phyloP scores from a whole-genome alignment of 306 rosid genomes.

The Parietaria judaica region DNA sequence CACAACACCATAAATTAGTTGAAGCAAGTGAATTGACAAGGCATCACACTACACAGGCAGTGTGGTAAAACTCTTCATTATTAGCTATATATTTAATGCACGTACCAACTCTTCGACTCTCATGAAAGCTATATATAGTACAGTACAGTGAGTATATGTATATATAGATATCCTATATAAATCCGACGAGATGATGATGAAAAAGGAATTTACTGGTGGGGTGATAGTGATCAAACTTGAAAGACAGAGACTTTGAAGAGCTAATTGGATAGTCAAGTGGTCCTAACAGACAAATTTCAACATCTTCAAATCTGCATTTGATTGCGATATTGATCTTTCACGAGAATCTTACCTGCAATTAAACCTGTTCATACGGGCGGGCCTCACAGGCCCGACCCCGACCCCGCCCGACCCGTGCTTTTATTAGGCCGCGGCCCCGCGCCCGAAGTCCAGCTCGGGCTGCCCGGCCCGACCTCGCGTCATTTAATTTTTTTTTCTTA shows the following conservation, averaged over 20 bases:
- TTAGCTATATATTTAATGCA: not conserved
- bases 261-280: constrained; percentile 3
- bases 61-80: not conserved
- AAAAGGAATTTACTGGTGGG: not conserved
- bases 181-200: no score
- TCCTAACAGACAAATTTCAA: constrained; percentile 8
- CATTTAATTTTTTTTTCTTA: no score
- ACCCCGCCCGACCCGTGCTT: no score
- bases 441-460: no score
- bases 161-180: no score
- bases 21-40: no score
- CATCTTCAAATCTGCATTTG: constrained; percentile 10
- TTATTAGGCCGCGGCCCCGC: no score
- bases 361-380: not conserved
- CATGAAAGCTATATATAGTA: not conserved
- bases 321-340: constrained; percentile 13
- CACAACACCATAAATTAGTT: no score
- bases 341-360: constrained; percentile 8
- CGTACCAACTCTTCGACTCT: not conserved
- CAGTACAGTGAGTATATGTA: no score
- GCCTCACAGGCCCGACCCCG: no score
- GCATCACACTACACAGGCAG: no score
- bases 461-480: no score
- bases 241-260: not conserved
- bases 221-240: not conserved